Percentiles rank a stretch among this genome's conserved stretches.
Evolutionary conservation across 192 early-diverging fungal species (phyloP).

Genomic region (Funneliformis geosporum): DNA sequence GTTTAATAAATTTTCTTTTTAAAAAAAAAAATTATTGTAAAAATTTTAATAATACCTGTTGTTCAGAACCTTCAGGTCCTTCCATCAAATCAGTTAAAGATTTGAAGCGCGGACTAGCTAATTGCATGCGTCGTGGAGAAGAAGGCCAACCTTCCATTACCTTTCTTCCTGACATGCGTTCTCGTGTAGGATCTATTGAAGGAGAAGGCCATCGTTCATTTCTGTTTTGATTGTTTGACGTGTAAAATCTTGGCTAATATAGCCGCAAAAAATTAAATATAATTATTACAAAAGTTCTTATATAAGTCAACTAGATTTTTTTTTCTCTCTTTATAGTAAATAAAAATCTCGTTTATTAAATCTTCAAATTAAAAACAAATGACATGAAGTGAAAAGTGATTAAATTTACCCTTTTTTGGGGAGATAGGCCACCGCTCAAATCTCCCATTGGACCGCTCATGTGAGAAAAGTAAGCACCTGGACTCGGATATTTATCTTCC

Average conservation of each 20-base stretch:
- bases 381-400: not conserved
- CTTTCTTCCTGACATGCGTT: slow-evolving; percentile 8
- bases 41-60: slow-evolving; percentile 16
- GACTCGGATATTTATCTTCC: slow-evolving; percentile 25
- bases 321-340: too few relatives aligned
- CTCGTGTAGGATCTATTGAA: slow-evolving; percentile 13
- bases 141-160: slow-evolving; percentile 27
- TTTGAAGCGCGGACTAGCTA: slow-evolving; percentile 27
- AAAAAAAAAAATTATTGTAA: not conserved
- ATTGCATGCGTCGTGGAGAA: slow-evolving; percentile 26
- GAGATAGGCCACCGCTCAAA: slow-evolving; percentile 12
- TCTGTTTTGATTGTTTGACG: not conserved
- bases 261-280: too few relatives aligned
- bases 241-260: slow-evolving; percentile 21
- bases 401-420: slow-evolving; percentile 22
- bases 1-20: not conserved
- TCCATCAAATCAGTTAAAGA: slow-evolving; percentile 26
- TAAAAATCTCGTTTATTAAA: not conserved
- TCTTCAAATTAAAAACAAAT: not conserved
- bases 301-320: too few relatives aligned
- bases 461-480: not conserved
- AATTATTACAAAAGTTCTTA: too few relatives aligned
- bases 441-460: slow-evolving; percentile 7
- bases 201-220: slow-evolving; percentile 11
- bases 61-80: slow-evolving; percentile 15